A percentile compares a stretch with the other conserved stretches of the same genome.
Evolutionary conservation across 495 filamentous ascomycete species (phyloP).

Genomic region (Penicillium bovifimosum): DNA sequence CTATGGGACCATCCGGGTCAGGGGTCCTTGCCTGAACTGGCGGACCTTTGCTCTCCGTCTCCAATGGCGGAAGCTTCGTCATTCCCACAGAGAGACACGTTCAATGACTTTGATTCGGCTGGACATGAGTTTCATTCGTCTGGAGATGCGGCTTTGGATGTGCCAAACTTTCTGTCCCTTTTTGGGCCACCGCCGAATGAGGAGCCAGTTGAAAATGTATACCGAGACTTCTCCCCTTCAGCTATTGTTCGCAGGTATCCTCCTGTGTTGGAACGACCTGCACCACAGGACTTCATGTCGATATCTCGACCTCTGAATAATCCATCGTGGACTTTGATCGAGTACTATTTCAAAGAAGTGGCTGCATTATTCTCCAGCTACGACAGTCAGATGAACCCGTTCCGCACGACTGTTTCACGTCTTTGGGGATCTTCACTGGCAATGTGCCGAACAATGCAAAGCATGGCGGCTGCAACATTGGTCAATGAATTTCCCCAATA

Average conservation of each 20-base stretch:
- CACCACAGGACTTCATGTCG: constrained; percentile 26
- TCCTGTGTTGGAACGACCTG: constrained; percentile 16
- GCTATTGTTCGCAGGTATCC: constrained; percentile 38
- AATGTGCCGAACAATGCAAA: constrained; percentile 56
- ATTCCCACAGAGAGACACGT: constrained; percentile 16
- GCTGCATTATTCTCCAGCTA: constrained; percentile 53
- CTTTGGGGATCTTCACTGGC: constrained; percentile 52
- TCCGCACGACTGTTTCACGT: constrained; percentile 49
- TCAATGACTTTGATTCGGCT: constrained; percentile 25
- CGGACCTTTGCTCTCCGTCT: constrained; percentile 29
- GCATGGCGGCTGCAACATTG: constrained; percentile 56
- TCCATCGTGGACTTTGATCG: constrained; percentile 49
- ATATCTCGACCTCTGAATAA: constrained; percentile 40
- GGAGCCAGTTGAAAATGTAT: constrained; percentile 16
- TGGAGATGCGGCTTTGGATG: constrained; percentile 18
- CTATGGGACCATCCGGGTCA: constrained; percentile 34
- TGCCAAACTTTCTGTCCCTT: constrained; percentile 31
- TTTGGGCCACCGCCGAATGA: constrained; percentile 22
- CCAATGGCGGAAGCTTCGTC: constrained; percentile 12
- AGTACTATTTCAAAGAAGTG: constrained; percentile 58
- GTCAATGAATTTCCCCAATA: constrained; percentile 53
- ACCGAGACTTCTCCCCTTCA: constrained; percentile 34
- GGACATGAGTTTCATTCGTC: constrained; percentile 26
- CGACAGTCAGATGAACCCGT: constrained; percentile 54
- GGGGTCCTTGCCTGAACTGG: constrained; percentile 31